Percentiles rank a stretch among this genome's conserved stretches.
phyloP scores from a whole-genome alignment of 495 filamentous ascomycete species.

The Neurospora cerealis region DNA sequence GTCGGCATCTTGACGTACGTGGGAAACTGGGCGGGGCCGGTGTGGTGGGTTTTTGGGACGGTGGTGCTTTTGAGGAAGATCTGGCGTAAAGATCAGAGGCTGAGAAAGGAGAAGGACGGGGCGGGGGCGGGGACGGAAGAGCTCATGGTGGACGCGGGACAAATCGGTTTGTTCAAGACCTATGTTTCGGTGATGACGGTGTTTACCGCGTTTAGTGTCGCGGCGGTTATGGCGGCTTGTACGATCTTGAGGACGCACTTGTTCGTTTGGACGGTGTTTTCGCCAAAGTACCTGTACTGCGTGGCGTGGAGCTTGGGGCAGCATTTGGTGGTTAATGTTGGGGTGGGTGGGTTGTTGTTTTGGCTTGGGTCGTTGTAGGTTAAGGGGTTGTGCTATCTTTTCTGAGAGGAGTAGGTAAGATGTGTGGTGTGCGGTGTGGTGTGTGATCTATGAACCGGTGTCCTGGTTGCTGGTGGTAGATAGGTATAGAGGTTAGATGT shows the following conservation, averaged over 20 bases:
- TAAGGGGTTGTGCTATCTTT: neutral
- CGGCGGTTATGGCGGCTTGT: conserved; percentile 82
- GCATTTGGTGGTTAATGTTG: conserved; percentile 63
- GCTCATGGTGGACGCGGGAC: neutral
- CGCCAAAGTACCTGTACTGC: conserved; percentile 87
- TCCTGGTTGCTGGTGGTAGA: neutral
- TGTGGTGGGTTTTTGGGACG: conserved; percentile 70
- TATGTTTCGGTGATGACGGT: conserved; percentile 56
- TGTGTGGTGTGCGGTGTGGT: neutral
- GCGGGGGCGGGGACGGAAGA: neutral
- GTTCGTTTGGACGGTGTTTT: conserved; percentile 99
- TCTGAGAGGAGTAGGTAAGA: too few relatives aligned
- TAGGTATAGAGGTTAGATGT: neutral
- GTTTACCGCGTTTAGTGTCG: conserved; percentile 48
- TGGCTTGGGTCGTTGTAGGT: conserved; percentile 31
- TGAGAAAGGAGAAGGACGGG: neutral
- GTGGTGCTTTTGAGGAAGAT: conserved; percentile 40
- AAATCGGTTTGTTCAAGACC: conserved; percentile 18
- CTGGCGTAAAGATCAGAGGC: neutral
- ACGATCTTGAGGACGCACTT: conserved; percentile 75
- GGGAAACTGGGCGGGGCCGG: conserved; percentile 82
- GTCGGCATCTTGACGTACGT: conserved; percentile 77
- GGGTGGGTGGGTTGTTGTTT: conserved; percentile 45
- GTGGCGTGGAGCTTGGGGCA: conserved; percentile 79
- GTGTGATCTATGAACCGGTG: neutral